Percentiles rank a stretch among this genome's conserved stretches.
These are phyloP conservation scores for Blastomyces gilchristii DNA, from an alignment of 2,329 filamentous ascomycete genomes.

Conservation along the genomic window DNA sequence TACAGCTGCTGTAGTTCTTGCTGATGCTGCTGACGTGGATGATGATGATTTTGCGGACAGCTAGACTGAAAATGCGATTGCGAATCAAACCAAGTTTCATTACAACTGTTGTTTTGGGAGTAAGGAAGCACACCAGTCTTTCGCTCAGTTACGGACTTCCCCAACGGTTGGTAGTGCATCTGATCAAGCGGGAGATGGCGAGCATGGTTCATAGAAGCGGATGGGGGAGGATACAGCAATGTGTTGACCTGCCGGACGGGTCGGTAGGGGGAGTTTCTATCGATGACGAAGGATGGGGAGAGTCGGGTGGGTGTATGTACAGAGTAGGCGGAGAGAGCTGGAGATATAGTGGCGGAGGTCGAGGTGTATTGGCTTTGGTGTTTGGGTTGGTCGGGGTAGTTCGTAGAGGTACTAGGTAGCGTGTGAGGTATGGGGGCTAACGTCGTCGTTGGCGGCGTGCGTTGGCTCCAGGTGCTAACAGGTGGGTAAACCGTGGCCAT, in stretches of 20 bases:
- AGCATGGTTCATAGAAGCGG: conserved; percentile 66
- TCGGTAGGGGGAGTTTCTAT: conserved; percentile 84
- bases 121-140: conserved; percentile 57
- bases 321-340: conserved; percentile 56
- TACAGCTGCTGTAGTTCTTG: background rate
- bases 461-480: conserved; percentile 43
- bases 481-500: conserved; percentile 66
- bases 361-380: conserved; percentile 44
- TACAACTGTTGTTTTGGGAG: conserved; percentile 24
- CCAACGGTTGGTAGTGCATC: conserved; percentile 75
- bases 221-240: conserved; percentile 77
- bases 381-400: conserved; percentile 29
- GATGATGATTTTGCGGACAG: conserved; percentile 12
- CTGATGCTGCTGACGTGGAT: background rate
- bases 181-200: conserved; percentile 54
- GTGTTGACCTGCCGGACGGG: conserved; percentile 84
- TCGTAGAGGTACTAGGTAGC: conserved; percentile 23
- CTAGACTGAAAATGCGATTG: conserved; percentile 25
- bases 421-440: conserved; percentile 23
- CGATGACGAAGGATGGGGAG: conserved; percentile 79
- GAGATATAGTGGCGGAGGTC: conserved; percentile 48
- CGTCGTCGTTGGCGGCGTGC: conserved; percentile 28
- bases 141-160: conserved; percentile 56
- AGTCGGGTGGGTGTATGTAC: conserved; percentile 54
- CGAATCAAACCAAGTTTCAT: conserved; percentile 34